Base-by-base conservation (phyloP, 164 flowering plant species). In the Cinnamomum micranthum region DNA sequence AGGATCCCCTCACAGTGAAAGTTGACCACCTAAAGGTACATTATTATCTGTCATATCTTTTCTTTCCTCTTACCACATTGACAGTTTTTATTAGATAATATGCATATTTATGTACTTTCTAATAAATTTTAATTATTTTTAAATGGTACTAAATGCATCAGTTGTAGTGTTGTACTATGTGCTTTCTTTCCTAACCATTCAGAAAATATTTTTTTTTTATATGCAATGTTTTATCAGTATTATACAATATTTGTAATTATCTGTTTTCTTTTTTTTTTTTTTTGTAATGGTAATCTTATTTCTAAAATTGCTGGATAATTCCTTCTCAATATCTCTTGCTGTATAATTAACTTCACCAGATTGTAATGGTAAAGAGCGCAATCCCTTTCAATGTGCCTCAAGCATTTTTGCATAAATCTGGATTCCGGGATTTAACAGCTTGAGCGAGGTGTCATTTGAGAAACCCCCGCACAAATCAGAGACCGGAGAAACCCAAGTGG, bases 1-100 rank as follows among this genome's bases (percentile, higher is more conserved):
- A 92, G 83, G 97, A 92, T 73, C 98, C 98, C 23, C 95, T 95
- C 22, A 90, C 91, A 2, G 99, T 95, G 74, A 92, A 91, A 85
- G 95, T 95, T 68, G 99, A 93, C 80, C 97, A 95, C 83, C 90
- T 93, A 72, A 92, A 95, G 99, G 99, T 77, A 83, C 65, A 83
- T n/a, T 31, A 17, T 35, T 50, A 3, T 27, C 59, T 15, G 13
- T 51, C 64, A 69, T 69, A 35, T 41, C 47, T 52, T 33, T 59
- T 64, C 4, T 55, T 55, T 6, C 19, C 60, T 17, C 52, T 67
- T 7, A 1, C 10, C 47, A 41, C 47, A 41, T 41, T 41, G 59
- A 15, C 1, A 55, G 7, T 27, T 52, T n/a, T n/a, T 28, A 10
- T 41, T 55, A 55, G 13, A 55, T 55, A 20, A 55, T 55, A 17